A percentile compares a stretch with the other conserved stretches of the same genome.
These are phyloP conservation scores for Trametes elegans DNA, from an alignment of 768 basidiomycete genomes.

Conservation along the genomic window DNA sequence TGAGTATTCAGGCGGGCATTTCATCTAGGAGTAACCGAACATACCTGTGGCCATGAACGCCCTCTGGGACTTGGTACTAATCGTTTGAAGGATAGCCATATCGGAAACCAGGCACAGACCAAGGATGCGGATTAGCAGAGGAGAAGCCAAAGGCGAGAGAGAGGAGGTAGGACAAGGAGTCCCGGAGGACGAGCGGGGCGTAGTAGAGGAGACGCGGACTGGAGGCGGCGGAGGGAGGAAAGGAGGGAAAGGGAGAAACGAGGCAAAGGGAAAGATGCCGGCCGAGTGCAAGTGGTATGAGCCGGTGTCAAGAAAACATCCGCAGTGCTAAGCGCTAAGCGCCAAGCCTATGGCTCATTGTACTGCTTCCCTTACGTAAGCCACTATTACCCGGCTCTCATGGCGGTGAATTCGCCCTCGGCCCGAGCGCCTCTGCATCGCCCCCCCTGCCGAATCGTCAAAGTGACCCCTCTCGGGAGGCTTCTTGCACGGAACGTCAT, in stretches of 20 bases:
- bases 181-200: conserved; percentile 1
- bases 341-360: neutral
- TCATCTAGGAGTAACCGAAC: conserved; percentile 24
- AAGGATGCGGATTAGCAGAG: neutral
- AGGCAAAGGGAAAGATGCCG: neutral
- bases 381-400: neutral
- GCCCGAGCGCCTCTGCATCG: neutral
- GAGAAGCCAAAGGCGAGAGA: neutral
- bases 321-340: neutral
- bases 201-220: neutral
- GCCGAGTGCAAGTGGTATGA: neutral
- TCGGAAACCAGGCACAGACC: conserved; percentile 14
- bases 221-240: neutral
- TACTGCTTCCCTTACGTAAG: conserved; percentile 13
- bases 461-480: too few species aligned
- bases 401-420: neutral
- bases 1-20: neutral
- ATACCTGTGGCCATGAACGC: conserved; percentile 71
- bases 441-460: too few species aligned
- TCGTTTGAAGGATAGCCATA: conserved; percentile 72
- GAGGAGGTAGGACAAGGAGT: conserved; percentile 4
- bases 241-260: conserved; percentile 7
- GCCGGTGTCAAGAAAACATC: neutral
- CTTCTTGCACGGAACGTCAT: too few species aligned
- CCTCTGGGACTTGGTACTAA: conserved; percentile 70